Conservation (phyloP, 257 asterid species). For the Salvia splendens region DNA sequence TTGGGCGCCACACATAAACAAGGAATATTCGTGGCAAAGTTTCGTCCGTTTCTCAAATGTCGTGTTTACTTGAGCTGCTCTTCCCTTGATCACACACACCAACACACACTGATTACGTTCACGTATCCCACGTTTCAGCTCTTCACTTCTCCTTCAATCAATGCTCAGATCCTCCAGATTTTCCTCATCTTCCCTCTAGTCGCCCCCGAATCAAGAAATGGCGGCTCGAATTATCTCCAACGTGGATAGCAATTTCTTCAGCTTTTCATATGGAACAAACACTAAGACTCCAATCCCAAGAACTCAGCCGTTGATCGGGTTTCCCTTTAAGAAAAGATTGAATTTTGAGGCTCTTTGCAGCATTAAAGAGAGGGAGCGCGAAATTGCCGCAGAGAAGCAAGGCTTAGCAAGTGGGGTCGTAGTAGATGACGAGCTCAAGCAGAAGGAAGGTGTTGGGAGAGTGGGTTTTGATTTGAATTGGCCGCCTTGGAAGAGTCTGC, state of each 20-base stretch:
- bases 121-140: constrained; percentile 20
- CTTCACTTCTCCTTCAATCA: constrained; percentile 2
- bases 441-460: constrained; percentile 38
- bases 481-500: constrained; percentile 93
- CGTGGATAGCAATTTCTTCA: constrained; percentile 42
- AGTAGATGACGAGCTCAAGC: constrained; percentile 50
- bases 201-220: not conserved
- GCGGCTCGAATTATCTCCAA: constrained; percentile 54
- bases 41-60: constrained; percentile 41
- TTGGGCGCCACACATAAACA: constrained; percentile 51
- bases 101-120: constrained; percentile 2
- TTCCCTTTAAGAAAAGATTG: constrained; percentile 39
- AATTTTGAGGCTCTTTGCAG: constrained; percentile 63
- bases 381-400: constrained; percentile 41
- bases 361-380: constrained; percentile 60
- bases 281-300: constrained; percentile 45
- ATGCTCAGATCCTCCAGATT: constrained; percentile 16
- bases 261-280: constrained; percentile 29
- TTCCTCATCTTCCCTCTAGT: constrained; percentile 1
- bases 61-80: constrained; percentile 27
- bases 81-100: constrained; percentile 22
- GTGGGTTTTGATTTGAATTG: constrained; percentile 60
- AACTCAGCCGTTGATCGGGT: constrained; percentile 33
- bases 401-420: constrained; percentile 42
- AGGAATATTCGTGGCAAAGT: constrained; percentile 52